Base-by-base conservation (phyloP, 768 basidiomycete genomes). In the Psilocybe subaeruginosa region DNA sequence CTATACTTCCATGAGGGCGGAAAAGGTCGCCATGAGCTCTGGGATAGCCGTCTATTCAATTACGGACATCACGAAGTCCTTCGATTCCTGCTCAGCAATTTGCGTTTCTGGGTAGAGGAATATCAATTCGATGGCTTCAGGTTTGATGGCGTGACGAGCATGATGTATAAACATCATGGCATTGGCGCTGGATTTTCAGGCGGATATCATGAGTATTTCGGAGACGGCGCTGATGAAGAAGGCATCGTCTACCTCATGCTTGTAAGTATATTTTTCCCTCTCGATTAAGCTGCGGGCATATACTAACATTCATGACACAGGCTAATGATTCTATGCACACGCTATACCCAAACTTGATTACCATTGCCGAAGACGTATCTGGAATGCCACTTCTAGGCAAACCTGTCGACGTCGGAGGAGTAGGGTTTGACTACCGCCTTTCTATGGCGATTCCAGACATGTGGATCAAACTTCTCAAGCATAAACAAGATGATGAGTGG, bases 391-490 rank as follows among this genome's bases (percentile, higher is more conserved):
- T 98, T 9, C 88, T 99, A 17, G 89, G 97, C 68, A 78, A 85
- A 9, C 87, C 95, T 2, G 89, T 91, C 39, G 68, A 78, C 43
- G 82, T 88, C 60, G 97, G 97, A 49, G 97, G 97, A 12, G 80
- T 99, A 54, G 97, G 97, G 3, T 99, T 99, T 76, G 97, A 99
- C 77, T 99, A 98, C 75, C 91, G 97, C 33, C 80, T 99, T 49
- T 94, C 95, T 30, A 99, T 99, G 97, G 97, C 97, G 19, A 85
- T 99, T 54, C 97, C 97, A 2, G 97, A 99, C 75, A 98, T 97
- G 95, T 99, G 95, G 95, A 99, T 99, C 81, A 99, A 99, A 76
- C 81, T 99, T 29, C 85, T 99, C 66, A 99, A 99, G 73, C 97
- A 99, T 77, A 86, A 85, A 70, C 64, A 75, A 2, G 97, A 99